Evolutionary conservation across 2,329 filamentous ascomycete genomes (phyloP).

Genomic region (Monosporascus cannonballus): DNA sequence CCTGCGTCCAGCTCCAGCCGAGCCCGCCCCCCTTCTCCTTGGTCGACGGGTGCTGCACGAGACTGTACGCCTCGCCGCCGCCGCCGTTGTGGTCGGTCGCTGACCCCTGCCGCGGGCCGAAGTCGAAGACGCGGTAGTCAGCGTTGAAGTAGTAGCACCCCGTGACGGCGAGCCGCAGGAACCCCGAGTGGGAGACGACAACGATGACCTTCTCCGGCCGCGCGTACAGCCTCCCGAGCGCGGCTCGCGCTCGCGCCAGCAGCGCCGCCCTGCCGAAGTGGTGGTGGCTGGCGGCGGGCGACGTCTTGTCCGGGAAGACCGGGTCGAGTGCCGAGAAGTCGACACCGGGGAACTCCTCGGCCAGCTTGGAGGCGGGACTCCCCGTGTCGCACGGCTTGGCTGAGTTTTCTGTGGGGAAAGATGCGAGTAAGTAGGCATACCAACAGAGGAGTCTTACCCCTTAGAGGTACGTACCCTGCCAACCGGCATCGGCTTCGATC

Average conservation of each 20-base stretch:
- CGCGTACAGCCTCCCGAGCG: conserved; percentile 41
- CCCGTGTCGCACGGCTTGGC: conserved; percentile 57
- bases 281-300: conserved; percentile 38
- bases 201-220: conserved; percentile 56
- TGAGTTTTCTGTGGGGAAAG: conserved; percentile 41
- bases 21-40: conserved; percentile 42
- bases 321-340: conserved; percentile 53
- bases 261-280: conserved; percentile 47
- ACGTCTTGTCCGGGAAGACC: conserved; percentile 57
- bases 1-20: conserved; percentile 37
- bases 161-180: conserved; percentile 51
- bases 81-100: conserved; percentile 7
- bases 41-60: conserved; percentile 45
- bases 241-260: conserved; percentile 46
- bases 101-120: conserved; percentile 18
- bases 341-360: conserved; percentile 45
- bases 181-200: conserved; percentile 60
- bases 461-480: conserved; percentile 48
- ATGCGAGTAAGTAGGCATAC: conserved; percentile 19
- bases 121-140: conserved; percentile 59
- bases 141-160: conserved; percentile 54
- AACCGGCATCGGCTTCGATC: conserved; percentile 52
- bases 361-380: conserved; percentile 36
- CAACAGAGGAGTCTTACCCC: background rate
- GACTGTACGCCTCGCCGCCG: conserved; percentile 17